Base-by-base conservation (phyloP, 306 rosid species). In the Hippophae gyantsensis region DNA sequence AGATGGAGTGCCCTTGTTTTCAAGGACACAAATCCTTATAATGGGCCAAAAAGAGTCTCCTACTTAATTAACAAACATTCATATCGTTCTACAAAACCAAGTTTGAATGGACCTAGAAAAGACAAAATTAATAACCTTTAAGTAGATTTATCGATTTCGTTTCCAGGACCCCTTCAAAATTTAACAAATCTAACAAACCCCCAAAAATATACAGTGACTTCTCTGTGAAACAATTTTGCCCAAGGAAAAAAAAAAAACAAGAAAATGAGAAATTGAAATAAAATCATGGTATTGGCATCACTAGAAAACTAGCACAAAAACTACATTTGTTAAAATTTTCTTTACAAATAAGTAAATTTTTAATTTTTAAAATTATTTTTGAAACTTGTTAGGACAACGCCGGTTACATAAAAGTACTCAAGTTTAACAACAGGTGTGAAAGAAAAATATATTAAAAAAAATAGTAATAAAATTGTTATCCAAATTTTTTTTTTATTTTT, bases 211-310 rank as follows among this genome's bases (percentile, higher is more conserved):
- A 26, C 73, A 71, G 60, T 80, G 69, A 63, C 85, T 82, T 78
- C 80, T 52, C 61, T 57, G 69, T 68, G 82, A 79, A 77, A 82
- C 94, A 87, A 82, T 84, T 89, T 54, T 68, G 73, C 74, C 59
- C 77, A 18, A 18, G 23, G 1, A 18, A 18, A 18, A 18, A 18
- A 0, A 18, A 18, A 0, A 18, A 18, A 0, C n/a, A 18, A 18
- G 18, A 18, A 18, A 69, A 60, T 71, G 55, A 72, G 66, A 73
- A 77, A 73, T 18, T 18, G 23, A 18, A 18, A 18, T 18, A 18
- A 18, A 18, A 18, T 18, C 23, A 18, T 18, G 23, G 23, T 18
- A 18, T 18, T 18, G 1, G 23, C 23, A 18, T 18, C 1, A 18
- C 23, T 18, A 18, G 23, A 18, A 1, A 18, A 18, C 23, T 18